Percentiles rank a stretch among this genome's conserved stretches.
These are phyloP conservation scores for Acanthamoeba royreba DNA, from an alignment of 208 protist genomes.

Conservation along the genomic window DNA sequence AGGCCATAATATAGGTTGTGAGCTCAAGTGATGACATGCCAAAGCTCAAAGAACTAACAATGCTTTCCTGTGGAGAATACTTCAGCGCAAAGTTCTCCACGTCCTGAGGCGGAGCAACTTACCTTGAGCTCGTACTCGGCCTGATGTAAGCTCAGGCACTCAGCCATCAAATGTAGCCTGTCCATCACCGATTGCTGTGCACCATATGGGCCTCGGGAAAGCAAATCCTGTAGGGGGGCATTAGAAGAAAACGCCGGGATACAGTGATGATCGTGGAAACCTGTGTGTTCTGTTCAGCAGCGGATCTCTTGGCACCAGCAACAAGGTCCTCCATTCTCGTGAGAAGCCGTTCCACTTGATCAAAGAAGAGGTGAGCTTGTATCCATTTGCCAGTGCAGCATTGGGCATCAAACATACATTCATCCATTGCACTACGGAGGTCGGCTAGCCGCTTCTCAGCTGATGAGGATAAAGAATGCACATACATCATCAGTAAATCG, in stretches of 20 bases:
- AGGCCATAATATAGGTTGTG: neutral
- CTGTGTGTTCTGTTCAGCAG: neutral
- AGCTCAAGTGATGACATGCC: conserved; percentile 3
- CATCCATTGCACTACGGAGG: neutral
- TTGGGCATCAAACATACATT: neutral
- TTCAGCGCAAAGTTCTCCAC: neutral
- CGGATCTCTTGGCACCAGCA: neutral
- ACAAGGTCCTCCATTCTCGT: neutral
- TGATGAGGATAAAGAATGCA: neutral
- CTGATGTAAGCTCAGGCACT: neutral
- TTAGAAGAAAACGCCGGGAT: neutral
- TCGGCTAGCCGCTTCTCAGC: neutral
- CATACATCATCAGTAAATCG: neutral
- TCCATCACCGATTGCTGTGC: conserved; percentile 4
- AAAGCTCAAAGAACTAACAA: neutral
- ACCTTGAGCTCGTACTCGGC: conserved; percentile 15
- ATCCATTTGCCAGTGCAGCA: neutral
- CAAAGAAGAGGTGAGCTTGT: neutral
- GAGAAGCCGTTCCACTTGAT: neutral
- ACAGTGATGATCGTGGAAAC: neutral
- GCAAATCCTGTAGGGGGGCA: neutral
- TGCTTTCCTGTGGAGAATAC: neutral
- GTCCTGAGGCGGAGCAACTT: neutral
- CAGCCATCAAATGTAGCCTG: neutral
- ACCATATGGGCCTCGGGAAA: neutral